phyloP scores from a whole-genome alignment of 202 grass and related monocot genomes.

The Carex arenaria region DNA sequence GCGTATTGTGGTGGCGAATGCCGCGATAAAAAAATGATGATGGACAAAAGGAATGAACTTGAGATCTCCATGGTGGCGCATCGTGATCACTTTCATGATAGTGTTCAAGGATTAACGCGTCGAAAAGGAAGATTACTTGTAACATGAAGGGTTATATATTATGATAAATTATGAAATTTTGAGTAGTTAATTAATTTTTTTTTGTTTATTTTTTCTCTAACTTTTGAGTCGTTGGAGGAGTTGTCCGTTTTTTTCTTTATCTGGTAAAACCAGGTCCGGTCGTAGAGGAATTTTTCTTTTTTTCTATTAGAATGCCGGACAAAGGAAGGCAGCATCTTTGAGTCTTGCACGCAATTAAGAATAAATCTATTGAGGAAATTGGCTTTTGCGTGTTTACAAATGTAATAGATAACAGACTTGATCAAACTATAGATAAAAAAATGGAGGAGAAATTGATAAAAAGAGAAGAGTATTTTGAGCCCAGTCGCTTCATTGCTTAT shows the following conservation, averaged over 20 bases:
- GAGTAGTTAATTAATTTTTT: neutral
- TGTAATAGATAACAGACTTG: neutral
- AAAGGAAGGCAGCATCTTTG: neutral
- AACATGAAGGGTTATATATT: neutral
- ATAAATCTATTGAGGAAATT: neutral
- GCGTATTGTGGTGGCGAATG: slow-evolving; percentile 49
- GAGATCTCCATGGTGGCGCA: slow-evolving; percentile 32
- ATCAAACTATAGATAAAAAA: neutral
- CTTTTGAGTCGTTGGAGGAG: neutral
- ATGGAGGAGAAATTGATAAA: neutral
- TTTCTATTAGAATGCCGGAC: neutral
- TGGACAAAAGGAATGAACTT: slow-evolving; percentile 48
- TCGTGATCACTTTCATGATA: slow-evolving; percentile 36
- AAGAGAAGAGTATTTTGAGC: too few relatives aligned
- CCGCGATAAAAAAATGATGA: slow-evolving; percentile 41
- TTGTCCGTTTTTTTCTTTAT: neutral
- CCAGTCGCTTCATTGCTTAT: too few relatives aligned
- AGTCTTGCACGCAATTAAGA: neutral
- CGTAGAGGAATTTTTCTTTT: neutral
- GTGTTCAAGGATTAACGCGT: slow-evolving; percentile 6
- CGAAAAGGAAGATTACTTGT: slow-evolving; percentile 27
- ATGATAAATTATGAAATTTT: slow-evolving; percentile 1
- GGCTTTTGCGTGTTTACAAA: neutral
- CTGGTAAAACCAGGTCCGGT: neutral
- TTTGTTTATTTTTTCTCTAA: slow-evolving; percentile 1